Conservation (phyloP, 139 green algal species). For the Auxenochlorella pyrenoidosa region DNA sequence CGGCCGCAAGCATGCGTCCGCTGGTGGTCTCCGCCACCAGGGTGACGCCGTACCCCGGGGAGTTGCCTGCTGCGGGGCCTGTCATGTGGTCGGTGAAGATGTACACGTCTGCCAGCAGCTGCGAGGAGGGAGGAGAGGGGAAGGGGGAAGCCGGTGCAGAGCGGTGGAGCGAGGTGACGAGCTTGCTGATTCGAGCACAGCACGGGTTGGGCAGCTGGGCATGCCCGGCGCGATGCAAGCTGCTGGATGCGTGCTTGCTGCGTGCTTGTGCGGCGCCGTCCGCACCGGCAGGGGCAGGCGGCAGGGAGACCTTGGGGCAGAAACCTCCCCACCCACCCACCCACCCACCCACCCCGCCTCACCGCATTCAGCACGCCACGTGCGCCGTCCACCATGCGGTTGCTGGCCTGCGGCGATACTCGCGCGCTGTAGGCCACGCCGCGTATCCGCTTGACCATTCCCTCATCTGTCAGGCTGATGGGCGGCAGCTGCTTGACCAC, state of each 20-base stretch:
- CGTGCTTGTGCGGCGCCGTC: too few species aligned
- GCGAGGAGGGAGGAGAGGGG: background rate
- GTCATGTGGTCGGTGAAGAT: conserved; percentile 98
- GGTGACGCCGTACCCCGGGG: conserved; percentile 93
- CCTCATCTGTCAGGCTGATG: conserved; percentile 82
- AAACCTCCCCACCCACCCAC: too few species aligned
- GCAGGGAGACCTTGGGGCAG: too few species aligned
- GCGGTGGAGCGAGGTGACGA: too few species aligned
- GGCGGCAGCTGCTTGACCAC: conserved; percentile 69
- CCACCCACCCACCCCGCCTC: too few species aligned
- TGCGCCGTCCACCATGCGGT: conserved; percentile 91
- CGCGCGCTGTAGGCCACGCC: conserved; percentile 92
- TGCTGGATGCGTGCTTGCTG: too few species aligned
- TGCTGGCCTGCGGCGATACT: conserved; percentile 84
- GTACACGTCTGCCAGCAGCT: conserved; percentile 96
- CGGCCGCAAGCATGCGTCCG: conserved; percentile 82
- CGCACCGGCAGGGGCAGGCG: too few species aligned
- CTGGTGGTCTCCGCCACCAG: conserved; percentile 97
- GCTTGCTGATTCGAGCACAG: too few species aligned
- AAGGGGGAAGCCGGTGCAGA: background rate
- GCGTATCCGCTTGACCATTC: conserved; percentile 95
- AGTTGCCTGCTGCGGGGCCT: conserved; percentile 71
- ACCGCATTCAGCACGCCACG: conserved; percentile 89
- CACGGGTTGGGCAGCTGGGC: too few species aligned
- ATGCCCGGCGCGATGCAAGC: too few species aligned